Evolutionary conservation across 306 rosid species (phyloP).

Genomic region (Pyrus bretschneideri): DNA sequence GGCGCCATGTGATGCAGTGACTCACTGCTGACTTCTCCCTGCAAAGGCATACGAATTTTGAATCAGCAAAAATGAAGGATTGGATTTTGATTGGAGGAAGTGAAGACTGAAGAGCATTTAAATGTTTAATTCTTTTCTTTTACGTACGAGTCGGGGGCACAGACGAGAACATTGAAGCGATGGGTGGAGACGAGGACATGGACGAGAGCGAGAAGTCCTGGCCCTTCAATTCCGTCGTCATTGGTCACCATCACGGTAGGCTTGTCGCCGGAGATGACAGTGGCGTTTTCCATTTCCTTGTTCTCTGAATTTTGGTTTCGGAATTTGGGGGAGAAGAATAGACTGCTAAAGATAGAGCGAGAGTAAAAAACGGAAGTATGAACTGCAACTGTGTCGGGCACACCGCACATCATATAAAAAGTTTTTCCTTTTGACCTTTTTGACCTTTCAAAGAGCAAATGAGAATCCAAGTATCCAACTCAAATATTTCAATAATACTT

Average conservation of each 20-base stretch:
- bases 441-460: too few species aligned
- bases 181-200: constrained; percentile 52
- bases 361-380: not conserved
- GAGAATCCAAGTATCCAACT: too few species aligned
- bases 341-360: not conserved
- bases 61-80: not conserved
- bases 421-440: not conserved
- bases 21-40: constrained; percentile 85
- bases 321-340: not conserved
- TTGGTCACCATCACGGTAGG: constrained; percentile 73
- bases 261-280: constrained; percentile 1
- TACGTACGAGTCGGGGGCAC: constrained; percentile 84
- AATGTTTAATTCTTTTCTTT: not conserved
- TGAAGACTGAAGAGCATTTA: not conserved
- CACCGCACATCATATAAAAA: not conserved
- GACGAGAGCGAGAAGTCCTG: constrained; percentile 80
- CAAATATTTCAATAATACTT: too few species aligned
- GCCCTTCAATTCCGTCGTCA: constrained; percentile 94
- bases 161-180: constrained; percentile 58
- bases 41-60: not conserved
- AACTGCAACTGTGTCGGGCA: not conserved
- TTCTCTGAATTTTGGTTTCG: not conserved
- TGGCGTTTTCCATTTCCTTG: constrained; percentile 33
- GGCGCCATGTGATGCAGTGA: constrained; percentile 72
- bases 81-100: not conserved